A percentile compares a stretch with the other conserved stretches of the same genome.
These are phyloP conservation scores for Penicillium nucicola DNA, from an alignment of 495 filamentous ascomycete species.

Conservation along the genomic window DNA sequence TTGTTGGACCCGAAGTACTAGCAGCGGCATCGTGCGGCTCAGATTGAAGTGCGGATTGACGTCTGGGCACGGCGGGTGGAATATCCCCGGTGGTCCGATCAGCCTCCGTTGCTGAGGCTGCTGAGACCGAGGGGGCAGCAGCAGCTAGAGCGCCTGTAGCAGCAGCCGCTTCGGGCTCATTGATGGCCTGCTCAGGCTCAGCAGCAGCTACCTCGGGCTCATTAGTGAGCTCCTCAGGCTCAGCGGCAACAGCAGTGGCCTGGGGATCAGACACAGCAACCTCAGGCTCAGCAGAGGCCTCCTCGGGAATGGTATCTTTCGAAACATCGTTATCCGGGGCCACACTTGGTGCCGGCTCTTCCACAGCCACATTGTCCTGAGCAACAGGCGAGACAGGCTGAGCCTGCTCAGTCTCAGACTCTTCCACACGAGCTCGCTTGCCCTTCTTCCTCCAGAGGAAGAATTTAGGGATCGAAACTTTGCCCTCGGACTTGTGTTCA, in stretches of 20 bases:
- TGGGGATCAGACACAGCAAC: too few species aligned
- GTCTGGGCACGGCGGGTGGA: neutral
- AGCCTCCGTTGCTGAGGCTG: slow-evolving; percentile 4
- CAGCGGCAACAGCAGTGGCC: too few species aligned
- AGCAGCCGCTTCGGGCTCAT: slow-evolving; percentile 4
- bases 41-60: neutral
- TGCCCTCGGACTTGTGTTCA: slow-evolving; percentile 16
- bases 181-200: neutral
- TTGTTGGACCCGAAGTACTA: neutral
- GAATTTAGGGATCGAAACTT: slow-evolving; percentile 19
- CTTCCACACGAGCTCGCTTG: slow-evolving; percentile 14
- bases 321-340: slow-evolving; percentile 1
- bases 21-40: slow-evolving; percentile 14
- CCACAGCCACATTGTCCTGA: neutral
- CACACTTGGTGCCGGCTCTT: slow-evolving; percentile 4
- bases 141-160: slow-evolving; percentile 3
- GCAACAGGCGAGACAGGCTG: slow-evolving; percentile 1
- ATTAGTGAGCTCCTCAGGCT: too few species aligned
- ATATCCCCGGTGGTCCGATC: neutral
- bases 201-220: too few species aligned
- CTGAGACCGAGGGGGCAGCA: slow-evolving; percentile 1
- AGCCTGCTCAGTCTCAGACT: slow-evolving; percentile 9
- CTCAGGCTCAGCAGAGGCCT: slow-evolving; percentile 1
- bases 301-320: neutral
- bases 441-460: slow-evolving; percentile 31